Evolutionary conservation across 305 asterid genomes (phyloP).

Genomic region (Rubia occidens): DNA sequence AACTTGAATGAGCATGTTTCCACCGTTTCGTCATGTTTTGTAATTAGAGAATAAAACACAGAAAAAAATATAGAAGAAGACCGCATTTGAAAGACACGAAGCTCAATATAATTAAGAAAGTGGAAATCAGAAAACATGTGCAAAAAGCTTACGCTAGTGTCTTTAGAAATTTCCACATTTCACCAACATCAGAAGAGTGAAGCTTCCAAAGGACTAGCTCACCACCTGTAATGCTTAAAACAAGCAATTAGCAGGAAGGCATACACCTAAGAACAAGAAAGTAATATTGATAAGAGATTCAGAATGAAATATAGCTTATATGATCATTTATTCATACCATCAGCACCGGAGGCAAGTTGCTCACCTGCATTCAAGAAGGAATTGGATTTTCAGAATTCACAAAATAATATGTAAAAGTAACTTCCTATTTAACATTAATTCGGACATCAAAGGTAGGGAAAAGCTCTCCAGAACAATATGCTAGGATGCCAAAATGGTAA

Average conservation of each 20-base stretch:
- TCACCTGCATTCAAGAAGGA: conserved; percentile 54
- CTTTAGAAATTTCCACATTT: conserved; percentile 77
- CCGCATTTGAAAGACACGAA: background rate
- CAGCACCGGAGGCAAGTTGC: conserved; percentile 93
- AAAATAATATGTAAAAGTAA: background rate
- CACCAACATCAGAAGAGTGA: conserved; percentile 55
- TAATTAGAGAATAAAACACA: background rate
- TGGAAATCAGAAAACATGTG: background rate
- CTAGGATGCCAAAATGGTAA: background rate
- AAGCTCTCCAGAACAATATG: background rate
- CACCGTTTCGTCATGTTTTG: background rate
- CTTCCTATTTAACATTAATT: background rate
- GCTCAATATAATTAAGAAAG: background rate
- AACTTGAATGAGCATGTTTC: background rate
- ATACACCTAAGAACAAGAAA: background rate
- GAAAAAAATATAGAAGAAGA: background rate
- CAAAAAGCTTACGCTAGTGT: conserved; percentile 55
- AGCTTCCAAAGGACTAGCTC: conserved; percentile 76
- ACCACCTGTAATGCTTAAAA: conserved; percentile 44
- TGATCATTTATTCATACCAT: conserved; percentile 40
- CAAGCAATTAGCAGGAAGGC: background rate
- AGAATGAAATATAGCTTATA: background rate
- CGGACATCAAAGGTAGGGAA: background rate
- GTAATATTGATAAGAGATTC: background rate
- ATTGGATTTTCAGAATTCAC: conserved; percentile 3